Evolutionary conservation across 1,284 basidiomycete genomes (phyloP).

Genomic region (Coniferiporia weirii): DNA sequence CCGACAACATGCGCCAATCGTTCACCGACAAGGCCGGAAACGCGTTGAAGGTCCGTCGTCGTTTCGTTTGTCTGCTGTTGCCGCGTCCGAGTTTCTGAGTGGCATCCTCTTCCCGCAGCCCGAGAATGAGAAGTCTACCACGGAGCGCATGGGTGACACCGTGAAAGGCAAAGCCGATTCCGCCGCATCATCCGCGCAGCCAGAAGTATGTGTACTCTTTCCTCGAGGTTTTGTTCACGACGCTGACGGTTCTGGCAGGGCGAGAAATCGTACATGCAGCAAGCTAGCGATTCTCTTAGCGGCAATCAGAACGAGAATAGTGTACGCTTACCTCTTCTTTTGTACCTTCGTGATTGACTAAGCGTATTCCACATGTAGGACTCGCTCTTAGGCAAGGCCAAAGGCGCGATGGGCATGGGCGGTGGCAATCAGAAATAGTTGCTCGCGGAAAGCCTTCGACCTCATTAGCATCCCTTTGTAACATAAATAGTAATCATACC

Average conservation of each 20-base stretch:
- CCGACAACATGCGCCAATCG: constrained; percentile 36
- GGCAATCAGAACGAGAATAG: constrained; percentile 34
- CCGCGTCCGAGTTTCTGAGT: background rate
- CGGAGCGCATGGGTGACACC: constrained; percentile 48
- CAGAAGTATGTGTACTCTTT: constrained; percentile 33
- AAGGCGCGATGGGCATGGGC: constrained; percentile 39
- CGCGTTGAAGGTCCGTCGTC: constrained; percentile 36
- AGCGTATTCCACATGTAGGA: constrained; percentile 25
- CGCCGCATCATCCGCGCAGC: constrained; percentile 37
- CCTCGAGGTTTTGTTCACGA: constrained; percentile 26
- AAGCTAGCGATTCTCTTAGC: constrained; percentile 38
- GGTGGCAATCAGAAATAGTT: background rate
- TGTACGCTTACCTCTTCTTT: constrained; percentile 22
- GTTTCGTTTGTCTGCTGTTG: background rate
- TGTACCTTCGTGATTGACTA: background rate
- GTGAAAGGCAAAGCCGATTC: constrained; percentile 37
- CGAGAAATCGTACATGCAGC: constrained; percentile 42
- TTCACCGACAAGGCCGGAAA: constrained; percentile 46
- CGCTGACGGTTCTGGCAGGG: constrained; percentile 26
- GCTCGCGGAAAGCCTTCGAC: no score
- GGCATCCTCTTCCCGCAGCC: constrained; percentile 30
- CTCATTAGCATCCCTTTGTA: no score
- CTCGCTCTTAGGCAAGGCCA: constrained; percentile 44
- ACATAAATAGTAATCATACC: no score
- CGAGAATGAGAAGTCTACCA: constrained; percentile 47